Evolutionary conservation across 1,284 basidiomycete species (phyloP).

Genomic region (Apiotrichum veenhuisii): DNA sequence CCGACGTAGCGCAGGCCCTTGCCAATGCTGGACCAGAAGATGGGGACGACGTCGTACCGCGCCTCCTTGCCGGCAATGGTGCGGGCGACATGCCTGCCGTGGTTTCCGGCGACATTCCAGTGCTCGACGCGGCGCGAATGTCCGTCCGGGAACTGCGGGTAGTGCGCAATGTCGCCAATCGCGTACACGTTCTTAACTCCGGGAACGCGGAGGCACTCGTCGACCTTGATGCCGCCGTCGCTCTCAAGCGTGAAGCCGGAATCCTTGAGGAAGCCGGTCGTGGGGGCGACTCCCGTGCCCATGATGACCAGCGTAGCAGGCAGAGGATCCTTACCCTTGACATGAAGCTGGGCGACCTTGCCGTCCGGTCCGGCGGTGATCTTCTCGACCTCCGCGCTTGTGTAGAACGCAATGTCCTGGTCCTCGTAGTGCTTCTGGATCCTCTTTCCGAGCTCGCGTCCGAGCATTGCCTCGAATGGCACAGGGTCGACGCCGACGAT

Average conservation of each 20-base stretch:
- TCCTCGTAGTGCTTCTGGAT: slow-evolving; percentile 77
- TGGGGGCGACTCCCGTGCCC: slow-evolving; percentile 84
- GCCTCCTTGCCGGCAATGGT: slow-evolving; percentile 54
- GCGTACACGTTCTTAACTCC: slow-evolving; percentile 67
- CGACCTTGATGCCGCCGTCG: slow-evolving; percentile 77
- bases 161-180: slow-evolving; percentile 84
- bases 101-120: slow-evolving; percentile 70
- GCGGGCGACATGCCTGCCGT: slow-evolving; percentile 77
- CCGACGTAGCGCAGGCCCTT: slow-evolving; percentile 79
- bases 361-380: slow-evolving; percentile 56
- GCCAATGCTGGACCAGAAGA: slow-evolving; percentile 78
- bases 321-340: slow-evolving; percentile 64
- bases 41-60: slow-evolving; percentile 63
- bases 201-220: slow-evolving; percentile 70
- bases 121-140: slow-evolving; percentile 22
- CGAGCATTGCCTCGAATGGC: slow-evolving; percentile 78
- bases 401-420: slow-evolving; percentile 79
- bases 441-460: slow-evolving; percentile 72
- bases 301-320: slow-evolving; percentile 78
- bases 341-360: slow-evolving; percentile 53
- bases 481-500: slow-evolving; percentile 81
- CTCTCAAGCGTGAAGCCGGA: slow-evolving; percentile 61
- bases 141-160: slow-evolving; percentile 59
- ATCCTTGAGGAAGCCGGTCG: slow-evolving; percentile 73
- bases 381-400: slow-evolving; percentile 68